Conservation (phyloP, 1,284 basidiomycete species). For the Exobasidium rhododendri region DNA sequence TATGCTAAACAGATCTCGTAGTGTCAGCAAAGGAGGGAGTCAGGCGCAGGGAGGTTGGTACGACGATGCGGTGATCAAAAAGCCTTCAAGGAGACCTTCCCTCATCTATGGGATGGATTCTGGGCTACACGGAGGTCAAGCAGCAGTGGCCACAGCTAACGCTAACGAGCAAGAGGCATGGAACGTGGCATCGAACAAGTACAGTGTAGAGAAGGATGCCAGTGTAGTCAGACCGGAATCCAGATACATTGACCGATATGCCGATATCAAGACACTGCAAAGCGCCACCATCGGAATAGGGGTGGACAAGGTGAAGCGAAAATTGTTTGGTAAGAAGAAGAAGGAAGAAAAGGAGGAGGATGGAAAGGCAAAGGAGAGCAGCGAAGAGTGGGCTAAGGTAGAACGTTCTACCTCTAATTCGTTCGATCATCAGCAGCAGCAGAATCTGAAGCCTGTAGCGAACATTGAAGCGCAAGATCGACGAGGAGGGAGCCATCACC, state of each 20-base stretch:
- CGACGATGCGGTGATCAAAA: neutral
- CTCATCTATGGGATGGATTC: neutral
- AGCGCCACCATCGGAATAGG: neutral
- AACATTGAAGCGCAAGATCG: neutral
- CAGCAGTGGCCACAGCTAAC: slow-evolving; percentile 6
- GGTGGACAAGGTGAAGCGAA: slow-evolving; percentile 29
- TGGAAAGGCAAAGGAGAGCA: slow-evolving; percentile 18
- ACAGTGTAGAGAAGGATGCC: neutral
- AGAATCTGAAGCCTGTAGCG: neutral
- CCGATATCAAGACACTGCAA: neutral
- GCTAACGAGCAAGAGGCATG: neutral
- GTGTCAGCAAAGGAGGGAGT: neutral
- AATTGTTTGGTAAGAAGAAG: slow-evolving; percentile 24
- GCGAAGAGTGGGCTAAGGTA: neutral
- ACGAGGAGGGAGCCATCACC: neutral
- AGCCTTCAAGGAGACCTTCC: neutral
- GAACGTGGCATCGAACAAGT: neutral
- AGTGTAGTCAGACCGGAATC: neutral
- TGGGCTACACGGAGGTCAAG: neutral
- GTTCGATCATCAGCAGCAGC: slow-evolving; percentile 26
- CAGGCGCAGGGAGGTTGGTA: neutral
- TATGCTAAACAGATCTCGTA: neutral
- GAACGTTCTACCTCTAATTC: slow-evolving; percentile 16
- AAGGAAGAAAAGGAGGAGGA: slow-evolving; percentile 25
- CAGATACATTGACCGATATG: slow-evolving; percentile 2